Evolutionary conservation across 2,329 filamentous ascomycete species (phyloP).

Genomic region (Colletotrichum sp.): DNA sequence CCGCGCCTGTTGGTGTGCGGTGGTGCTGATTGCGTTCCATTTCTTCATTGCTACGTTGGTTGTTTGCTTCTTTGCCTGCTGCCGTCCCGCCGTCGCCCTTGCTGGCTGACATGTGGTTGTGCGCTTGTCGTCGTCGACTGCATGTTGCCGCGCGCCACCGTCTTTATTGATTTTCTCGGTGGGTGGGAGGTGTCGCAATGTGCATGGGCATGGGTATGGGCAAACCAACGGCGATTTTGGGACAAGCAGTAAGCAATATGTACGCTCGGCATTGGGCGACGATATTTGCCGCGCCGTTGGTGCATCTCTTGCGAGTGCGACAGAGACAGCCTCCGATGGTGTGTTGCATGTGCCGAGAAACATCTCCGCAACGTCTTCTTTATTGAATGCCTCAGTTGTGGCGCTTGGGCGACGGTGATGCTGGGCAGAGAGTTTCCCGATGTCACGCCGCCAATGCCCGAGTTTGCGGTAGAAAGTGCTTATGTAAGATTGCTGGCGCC

Average conservation of each 20-base stretch:
- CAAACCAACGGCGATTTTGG: neutral
- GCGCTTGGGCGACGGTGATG: neutral
- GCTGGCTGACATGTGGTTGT: neutral
- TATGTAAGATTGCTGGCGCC: neutral
- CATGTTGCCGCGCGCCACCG: conserved; percentile 13
- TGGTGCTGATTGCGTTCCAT: neutral
- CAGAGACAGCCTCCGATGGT: neutral
- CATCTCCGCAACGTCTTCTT: neutral
- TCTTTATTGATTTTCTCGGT: neutral
- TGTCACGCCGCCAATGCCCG: neutral
- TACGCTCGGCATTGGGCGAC: neutral
- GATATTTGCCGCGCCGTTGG: neutral
- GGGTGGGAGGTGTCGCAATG: neutral
- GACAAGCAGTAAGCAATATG: neutral
- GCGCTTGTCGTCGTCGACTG: neutral
- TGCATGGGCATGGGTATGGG: neutral
- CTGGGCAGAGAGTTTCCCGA: neutral
- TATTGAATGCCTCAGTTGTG: neutral
- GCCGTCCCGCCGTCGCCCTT: neutral
- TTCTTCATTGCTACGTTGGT: neutral
- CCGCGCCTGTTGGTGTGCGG: neutral
- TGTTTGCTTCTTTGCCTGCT: neutral
- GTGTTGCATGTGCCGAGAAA: neutral
- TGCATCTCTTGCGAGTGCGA: neutral
- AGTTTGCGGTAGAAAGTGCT: neutral